Conservation (phyloP, 345 rosid genomes). For the Arabidopsis arenosa region DNA sequence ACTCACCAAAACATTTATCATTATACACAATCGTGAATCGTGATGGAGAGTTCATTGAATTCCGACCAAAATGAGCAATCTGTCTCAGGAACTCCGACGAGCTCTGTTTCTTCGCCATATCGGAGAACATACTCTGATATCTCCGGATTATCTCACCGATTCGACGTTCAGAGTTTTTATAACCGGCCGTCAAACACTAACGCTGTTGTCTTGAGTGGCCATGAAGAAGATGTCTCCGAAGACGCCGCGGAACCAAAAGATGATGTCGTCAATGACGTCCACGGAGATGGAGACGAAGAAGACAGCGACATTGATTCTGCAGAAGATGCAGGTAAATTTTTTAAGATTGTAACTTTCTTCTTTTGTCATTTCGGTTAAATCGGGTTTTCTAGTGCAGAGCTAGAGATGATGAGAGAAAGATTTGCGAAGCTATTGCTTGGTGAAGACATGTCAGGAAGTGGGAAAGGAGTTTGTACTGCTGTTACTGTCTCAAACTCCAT, state of each 20-base stretch:
- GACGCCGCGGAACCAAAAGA: slow-evolving; percentile 37
- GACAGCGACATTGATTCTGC: slow-evolving; percentile 43
- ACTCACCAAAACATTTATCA: slow-evolving; percentile 4
- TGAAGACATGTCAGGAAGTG: slow-evolving; percentile 95
- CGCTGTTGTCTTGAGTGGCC: slow-evolving; percentile 32
- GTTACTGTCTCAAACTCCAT: slow-evolving; percentile 88
- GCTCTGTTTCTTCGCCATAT: slow-evolving; percentile 62
- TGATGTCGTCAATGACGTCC: neutral
- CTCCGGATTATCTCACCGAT: slow-evolving; percentile 53
- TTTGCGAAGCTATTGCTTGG: slow-evolving; percentile 86
- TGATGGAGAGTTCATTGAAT: slow-evolving; percentile 57
- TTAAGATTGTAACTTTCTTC: neutral
- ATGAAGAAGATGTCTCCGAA: slow-evolving; percentile 42
- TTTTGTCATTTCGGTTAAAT: slow-evolving; percentile 2
- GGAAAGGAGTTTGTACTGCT: slow-evolving; percentile 89
- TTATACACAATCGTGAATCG: neutral
- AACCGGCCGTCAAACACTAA: slow-evolving; percentile 40
- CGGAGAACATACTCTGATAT: slow-evolving; percentile 72
- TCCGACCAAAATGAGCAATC: slow-evolving; percentile 58
- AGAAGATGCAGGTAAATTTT: slow-evolving; percentile 42
- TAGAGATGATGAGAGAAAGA: slow-evolving; percentile 85
- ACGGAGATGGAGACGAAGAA: slow-evolving; percentile 10
- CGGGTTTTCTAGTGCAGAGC: slow-evolving; percentile 45
- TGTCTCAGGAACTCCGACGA: slow-evolving; percentile 56
- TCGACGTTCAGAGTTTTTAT: slow-evolving; percentile 46